Conservation (phyloP, 805 yeast species). For the Kazachstania kunashirensis region DNA sequence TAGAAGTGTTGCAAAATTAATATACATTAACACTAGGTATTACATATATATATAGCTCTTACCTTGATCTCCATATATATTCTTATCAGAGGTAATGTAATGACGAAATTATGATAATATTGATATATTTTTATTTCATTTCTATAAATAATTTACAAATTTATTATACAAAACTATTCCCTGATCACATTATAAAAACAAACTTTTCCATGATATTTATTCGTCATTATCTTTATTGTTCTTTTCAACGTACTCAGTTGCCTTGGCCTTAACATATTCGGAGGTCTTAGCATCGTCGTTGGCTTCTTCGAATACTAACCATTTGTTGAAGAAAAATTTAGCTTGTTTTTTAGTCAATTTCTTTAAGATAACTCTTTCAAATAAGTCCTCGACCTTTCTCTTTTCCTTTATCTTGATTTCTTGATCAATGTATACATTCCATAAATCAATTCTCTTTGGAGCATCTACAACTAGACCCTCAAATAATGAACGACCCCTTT, state of each 20-base stretch:
- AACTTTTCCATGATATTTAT: too few relatives aligned
- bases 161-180: too few relatives aligned
- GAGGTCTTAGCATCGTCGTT: conserved; percentile 56
- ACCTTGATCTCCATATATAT: too few relatives aligned
- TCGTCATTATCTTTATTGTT: conserved; percentile 2
- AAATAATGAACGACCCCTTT: conserved; percentile 88
- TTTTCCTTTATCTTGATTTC: conserved; percentile 68
- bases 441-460: conserved; percentile 83
- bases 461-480: conserved; percentile 87
- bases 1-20: conserved; percentile 22
- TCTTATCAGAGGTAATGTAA: background rate
- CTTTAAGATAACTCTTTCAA: conserved; percentile 62
- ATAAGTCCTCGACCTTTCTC: conserved; percentile 62
- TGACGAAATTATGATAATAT: too few relatives aligned
- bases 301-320: conserved; percentile 75
- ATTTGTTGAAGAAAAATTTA: conserved; percentile 85
- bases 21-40: too few relatives aligned
- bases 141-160: too few relatives aligned
- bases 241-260: conserved; percentile 58
- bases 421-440: conserved; percentile 93
- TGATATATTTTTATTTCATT: too few relatives aligned
- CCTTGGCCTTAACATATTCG: conserved; percentile 84
- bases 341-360: conserved; percentile 82
- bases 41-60: too few relatives aligned
- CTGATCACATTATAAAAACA: too few relatives aligned